phyloP scores from a whole-genome alignment of 2,329 filamentous ascomycete genomes.

The Botrytis hyacinthi region DNA sequence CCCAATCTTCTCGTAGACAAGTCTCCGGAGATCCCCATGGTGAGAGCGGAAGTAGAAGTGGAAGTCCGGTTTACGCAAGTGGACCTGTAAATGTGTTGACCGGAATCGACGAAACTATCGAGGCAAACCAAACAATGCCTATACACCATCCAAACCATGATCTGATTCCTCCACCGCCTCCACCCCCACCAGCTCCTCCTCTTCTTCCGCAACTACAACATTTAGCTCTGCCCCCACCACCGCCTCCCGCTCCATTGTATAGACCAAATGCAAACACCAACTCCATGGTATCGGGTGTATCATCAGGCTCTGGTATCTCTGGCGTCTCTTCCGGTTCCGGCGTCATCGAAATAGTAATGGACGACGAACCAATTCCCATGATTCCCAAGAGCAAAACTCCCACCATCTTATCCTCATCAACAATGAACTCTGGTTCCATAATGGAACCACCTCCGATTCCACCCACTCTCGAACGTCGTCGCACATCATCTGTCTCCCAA shows the following conservation, averaged over 20 bases:
- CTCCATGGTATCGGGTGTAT: constrained; percentile 33
- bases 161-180: constrained; percentile 50
- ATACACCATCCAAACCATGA: constrained; percentile 50
- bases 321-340: constrained; percentile 48
- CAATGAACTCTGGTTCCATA: constrained; percentile 2
- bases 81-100: constrained; percentile 38
- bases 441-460: constrained; percentile 32
- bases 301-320: constrained; percentile 36
- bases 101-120: constrained; percentile 48
- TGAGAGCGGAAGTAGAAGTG: constrained; percentile 28
- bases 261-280: constrained; percentile 39
- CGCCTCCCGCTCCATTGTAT: constrained; percentile 58
- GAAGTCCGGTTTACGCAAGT: constrained; percentile 31
- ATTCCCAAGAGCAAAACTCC: constrained; percentile 15
- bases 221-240: constrained; percentile 58
- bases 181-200: constrained; percentile 51
- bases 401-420: neutral
- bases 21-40: constrained; percentile 38
- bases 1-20: constrained; percentile 35
- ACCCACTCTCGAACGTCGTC: constrained; percentile 44
- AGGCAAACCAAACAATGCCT: constrained; percentile 40
- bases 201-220: constrained; percentile 63
- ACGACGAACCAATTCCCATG: constrained; percentile 39
- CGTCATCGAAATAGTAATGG: constrained; percentile 66
- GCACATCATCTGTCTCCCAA: constrained; percentile 28